Percentiles rank a stretch among this genome's conserved stretches.
These are phyloP conservation scores for Plantago major DNA, from an alignment of 257 asterid genomes.

Conservation along the genomic window DNA sequence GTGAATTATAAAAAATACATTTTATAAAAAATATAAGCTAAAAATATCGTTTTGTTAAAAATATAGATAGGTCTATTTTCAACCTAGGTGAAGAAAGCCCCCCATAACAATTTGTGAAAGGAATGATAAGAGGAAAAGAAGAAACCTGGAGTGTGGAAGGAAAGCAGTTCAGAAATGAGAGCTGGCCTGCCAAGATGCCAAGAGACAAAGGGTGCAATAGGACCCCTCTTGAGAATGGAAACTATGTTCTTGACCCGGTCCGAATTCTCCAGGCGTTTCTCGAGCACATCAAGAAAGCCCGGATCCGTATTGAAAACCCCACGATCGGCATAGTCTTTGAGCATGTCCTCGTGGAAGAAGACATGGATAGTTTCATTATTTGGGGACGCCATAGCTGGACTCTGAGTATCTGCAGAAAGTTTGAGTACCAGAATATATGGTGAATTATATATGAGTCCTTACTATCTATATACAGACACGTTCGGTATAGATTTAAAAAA, in stretches of 20 bases:
- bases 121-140: background rate
- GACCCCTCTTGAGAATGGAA: constrained; percentile 76
- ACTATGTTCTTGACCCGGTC: constrained; percentile 78
- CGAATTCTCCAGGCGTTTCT: constrained; percentile 87
- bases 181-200: constrained; percentile 80
- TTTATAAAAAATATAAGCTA: too few species aligned
- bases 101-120: too few species aligned
- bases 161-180: constrained; percentile 46
- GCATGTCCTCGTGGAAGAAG: constrained; percentile 86
- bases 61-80: too few species aligned
- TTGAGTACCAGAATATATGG: too few species aligned
- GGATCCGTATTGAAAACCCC: constrained; percentile 90
- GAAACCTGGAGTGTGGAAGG: constrained; percentile 77
- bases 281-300: constrained; percentile 86
- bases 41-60: too few species aligned
- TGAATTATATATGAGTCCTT: too few species aligned
- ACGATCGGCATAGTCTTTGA: constrained; percentile 60
- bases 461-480: too few species aligned
- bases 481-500: too few species aligned
- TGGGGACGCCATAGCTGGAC: too few species aligned
- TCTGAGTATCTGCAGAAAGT: too few species aligned
- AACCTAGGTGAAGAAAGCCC: too few species aligned
- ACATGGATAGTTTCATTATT: constrained; percentile 42
- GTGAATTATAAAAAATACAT: too few species aligned
- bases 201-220: constrained; percentile 63